Evolutionary conservation across 257 asterid genomes (phyloP).

Genomic region (Penstemon barbatus): DNA sequence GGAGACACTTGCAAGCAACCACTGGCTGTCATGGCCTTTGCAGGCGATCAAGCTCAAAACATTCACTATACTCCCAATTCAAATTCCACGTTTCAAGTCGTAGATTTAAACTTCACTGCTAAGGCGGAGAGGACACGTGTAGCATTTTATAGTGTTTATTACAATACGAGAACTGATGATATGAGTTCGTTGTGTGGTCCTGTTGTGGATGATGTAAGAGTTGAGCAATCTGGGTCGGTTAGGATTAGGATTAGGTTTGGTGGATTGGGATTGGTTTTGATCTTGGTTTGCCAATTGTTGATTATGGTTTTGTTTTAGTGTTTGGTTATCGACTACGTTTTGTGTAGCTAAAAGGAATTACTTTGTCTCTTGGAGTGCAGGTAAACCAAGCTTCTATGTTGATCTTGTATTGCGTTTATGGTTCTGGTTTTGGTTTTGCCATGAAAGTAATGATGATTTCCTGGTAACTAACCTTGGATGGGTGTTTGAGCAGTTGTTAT

Average conservation of each 20-base stretch:
- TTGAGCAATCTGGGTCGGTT: conserved; percentile 46
- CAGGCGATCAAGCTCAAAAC: conserved; percentile 49
- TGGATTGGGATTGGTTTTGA: conserved; percentile 35
- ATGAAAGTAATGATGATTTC: conserved; percentile 15
- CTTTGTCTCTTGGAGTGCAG: conserved; percentile 10
- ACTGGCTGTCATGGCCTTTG: conserved; percentile 85
- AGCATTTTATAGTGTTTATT: conserved; percentile 84
- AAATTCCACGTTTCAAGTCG: conserved; percentile 51
- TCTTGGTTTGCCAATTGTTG: conserved; percentile 21
- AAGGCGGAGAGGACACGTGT: conserved; percentile 81
- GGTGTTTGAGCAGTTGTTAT: neutral
- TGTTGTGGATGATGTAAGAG: conserved; percentile 86
- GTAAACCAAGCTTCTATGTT: conserved; percentile 32
- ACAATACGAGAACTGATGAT: conserved; percentile 90
- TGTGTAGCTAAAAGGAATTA: neutral
- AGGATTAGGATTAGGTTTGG: conserved; percentile 18
- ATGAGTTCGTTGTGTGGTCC: conserved; percentile 95
- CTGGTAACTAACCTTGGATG: neutral
- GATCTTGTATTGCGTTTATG: conserved; percentile 14
- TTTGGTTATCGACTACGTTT: neutral
- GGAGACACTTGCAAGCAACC: conserved; percentile 80
- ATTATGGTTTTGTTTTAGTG: conserved; percentile 21
- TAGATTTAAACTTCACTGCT: conserved; percentile 68
- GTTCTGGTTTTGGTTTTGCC: conserved; percentile 9
- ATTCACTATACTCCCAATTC: conserved; percentile 44